A percentile compares a stretch with the other conserved stretches of the same genome.
Evolutionary conservation across 179 eudicot species (phyloP).

Genomic region (Spinacia oleracea): DNA sequence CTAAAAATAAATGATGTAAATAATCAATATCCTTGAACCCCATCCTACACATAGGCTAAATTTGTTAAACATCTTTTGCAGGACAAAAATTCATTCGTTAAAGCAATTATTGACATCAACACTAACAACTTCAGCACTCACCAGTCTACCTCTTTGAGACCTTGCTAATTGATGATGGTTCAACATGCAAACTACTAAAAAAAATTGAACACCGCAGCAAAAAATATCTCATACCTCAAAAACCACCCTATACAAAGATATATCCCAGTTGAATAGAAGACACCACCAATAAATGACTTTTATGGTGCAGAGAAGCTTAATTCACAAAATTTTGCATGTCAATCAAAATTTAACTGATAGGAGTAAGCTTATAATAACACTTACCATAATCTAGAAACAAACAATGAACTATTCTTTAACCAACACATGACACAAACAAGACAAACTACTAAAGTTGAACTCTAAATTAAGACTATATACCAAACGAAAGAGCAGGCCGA

Average conservation of each 20-base stretch:
- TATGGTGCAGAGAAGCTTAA: not conserved
- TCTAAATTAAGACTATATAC: conserved; percentile 27
- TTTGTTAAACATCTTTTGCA: no score
- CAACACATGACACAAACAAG: not conserved
- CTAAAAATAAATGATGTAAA: no score
- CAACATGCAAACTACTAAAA: not conserved
- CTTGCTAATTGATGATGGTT: not conserved
- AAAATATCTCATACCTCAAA: not conserved
- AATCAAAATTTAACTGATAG: not conserved
- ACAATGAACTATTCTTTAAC: no score
- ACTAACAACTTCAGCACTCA: not conserved
- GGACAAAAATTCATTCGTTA: no score
- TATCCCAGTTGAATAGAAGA: not conserved
- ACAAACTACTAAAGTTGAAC: not conserved
- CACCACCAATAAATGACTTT: not conserved
- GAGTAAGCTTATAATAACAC: not conserved
- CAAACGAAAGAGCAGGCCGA: conserved; percentile 66
- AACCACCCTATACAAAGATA: not conserved
- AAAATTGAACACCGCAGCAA: not conserved
- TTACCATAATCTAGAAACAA: not conserved
- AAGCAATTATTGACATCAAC: not conserved
- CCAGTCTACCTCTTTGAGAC: not conserved
- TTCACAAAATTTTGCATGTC: not conserved
- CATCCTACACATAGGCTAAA: no score
- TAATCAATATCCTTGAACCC: no score